phyloP scores from a whole-genome alignment of 1,139 yeast species.

The Taphrina betulina region DNA sequence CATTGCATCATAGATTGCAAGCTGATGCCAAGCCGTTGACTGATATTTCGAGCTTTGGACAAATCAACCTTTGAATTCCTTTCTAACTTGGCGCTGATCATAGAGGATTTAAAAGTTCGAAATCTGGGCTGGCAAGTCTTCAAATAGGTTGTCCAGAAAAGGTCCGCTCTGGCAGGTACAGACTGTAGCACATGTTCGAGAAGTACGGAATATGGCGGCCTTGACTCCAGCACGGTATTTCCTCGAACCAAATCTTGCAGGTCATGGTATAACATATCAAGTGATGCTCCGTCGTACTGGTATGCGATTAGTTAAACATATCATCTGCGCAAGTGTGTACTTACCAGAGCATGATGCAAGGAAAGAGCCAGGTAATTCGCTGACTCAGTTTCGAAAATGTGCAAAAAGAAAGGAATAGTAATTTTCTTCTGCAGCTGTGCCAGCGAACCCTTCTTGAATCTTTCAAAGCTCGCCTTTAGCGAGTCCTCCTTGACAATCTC shows the following conservation, averaged over 20 bases:
- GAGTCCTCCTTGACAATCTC: background rate
- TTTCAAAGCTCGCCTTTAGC: background rate
- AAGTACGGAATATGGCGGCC: constrained; percentile 14
- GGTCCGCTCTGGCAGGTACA: constrained; percentile 5
- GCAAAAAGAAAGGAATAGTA: background rate
- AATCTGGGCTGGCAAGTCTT: constrained; percentile 5
- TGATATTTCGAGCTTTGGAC: background rate
- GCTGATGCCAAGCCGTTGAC: constrained; percentile 34
- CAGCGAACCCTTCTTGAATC: background rate
- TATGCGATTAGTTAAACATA: background rate
- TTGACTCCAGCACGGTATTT: background rate
- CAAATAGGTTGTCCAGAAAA: background rate
- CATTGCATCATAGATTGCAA: constrained; percentile 38
- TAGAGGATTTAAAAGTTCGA: background rate
- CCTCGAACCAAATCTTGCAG: background rate
- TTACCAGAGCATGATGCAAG: constrained; percentile 37
- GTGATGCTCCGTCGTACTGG: constrained; percentile 19
- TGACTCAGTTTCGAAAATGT: constrained; percentile 5
- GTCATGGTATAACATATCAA: constrained; percentile 8
- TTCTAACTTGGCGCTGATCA: background rate
- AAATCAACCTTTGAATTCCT: constrained; percentile 7
- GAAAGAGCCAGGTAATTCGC: constrained; percentile 34
- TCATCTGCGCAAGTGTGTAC: background rate
- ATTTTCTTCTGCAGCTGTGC: background rate
- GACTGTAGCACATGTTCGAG: constrained; percentile 9